Evolutionary conservation across 768 basidiomycete species (phyloP).

Genomic region (Leucocoprinus leucothites): DNA sequence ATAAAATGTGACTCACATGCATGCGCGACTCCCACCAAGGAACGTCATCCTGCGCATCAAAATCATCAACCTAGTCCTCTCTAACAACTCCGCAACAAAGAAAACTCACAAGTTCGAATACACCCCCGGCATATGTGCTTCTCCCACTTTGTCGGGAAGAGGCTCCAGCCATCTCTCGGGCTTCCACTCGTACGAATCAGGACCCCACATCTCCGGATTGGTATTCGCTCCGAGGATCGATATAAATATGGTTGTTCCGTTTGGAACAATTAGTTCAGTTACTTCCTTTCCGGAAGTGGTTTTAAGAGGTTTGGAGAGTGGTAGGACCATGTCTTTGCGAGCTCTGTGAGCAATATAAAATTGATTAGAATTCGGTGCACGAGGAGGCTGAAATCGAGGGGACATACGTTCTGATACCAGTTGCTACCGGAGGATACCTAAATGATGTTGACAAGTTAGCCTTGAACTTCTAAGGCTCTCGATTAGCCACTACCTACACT

Average conservation of each 20-base stretch:
- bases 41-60: conserved; percentile 17
- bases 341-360: conserved; percentile 8
- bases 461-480: background rate
- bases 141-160: conserved; percentile 24
- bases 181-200: conserved; percentile 36
- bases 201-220: conserved; percentile 33
- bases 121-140: conserved; percentile 14
- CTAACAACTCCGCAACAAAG: background rate
- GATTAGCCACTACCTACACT: conserved; percentile 22
- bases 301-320: conserved; percentile 40
- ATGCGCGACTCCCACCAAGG: conserved; percentile 15
- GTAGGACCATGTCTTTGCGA: conserved; percentile 27
- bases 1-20: conserved; percentile 7
- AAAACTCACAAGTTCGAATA: conserved; percentile 3
- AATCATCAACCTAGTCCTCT: background rate
- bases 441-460: background rate
- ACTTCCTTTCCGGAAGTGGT: conserved; percentile 32
- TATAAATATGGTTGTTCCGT: conserved; percentile 36
- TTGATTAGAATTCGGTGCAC: background rate
- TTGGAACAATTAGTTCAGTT: conserved; percentile 35
- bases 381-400: background rate
- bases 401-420: conserved; percentile 21
- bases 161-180: conserved; percentile 39
- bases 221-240: conserved; percentile 13
- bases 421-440: conserved; percentile 23